These are phyloP conservation scores for Aspergillus nidulans DNA, from an alignment of 495 filamentous ascomycete species.

Conservation along the genomic window DNA sequence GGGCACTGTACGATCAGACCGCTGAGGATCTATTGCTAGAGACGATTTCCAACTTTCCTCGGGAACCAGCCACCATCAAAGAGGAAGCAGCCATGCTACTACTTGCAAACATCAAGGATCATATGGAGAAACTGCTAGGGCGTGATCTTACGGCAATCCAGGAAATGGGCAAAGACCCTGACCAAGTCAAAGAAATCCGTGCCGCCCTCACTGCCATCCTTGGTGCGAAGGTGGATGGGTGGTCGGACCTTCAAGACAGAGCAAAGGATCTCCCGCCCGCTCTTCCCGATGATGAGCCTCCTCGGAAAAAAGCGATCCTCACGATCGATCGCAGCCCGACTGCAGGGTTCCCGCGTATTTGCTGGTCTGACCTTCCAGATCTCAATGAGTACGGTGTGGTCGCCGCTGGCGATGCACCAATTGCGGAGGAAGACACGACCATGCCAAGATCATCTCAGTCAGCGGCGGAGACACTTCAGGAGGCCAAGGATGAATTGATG, in stretches of 20 bases:
- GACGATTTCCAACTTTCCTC: slow-evolving; percentile 45
- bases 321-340: slow-evolving; percentile 43
- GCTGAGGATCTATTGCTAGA: slow-evolving; percentile 44
- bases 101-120: slow-evolving; percentile 47
- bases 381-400: slow-evolving; percentile 36
- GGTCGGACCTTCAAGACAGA: slow-evolving; percentile 42
- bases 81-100: slow-evolving; percentile 49
- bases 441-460: slow-evolving; percentile 52
- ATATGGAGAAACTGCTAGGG: slow-evolving; percentile 48
- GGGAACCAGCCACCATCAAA: slow-evolving; percentile 45
- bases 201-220: slow-evolving; percentile 44
- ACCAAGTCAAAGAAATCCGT: slow-evolving; percentile 46
- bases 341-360: slow-evolving; percentile 42
- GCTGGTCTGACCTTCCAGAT: slow-evolving; percentile 47
- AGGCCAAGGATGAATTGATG: slow-evolving; percentile 58
- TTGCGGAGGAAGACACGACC: slow-evolving; percentile 46
- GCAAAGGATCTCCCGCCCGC: slow-evolving; percentile 39
- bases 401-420: slow-evolving; percentile 30
- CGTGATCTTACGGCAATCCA: slow-evolving; percentile 43
- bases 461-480: slow-evolving; percentile 49
- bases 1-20: slow-evolving; percentile 45
- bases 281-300: slow-evolving; percentile 36
- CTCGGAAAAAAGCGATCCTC: slow-evolving; percentile 41
- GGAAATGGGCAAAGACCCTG: slow-evolving; percentile 46
- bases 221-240: slow-evolving; percentile 46